phyloP scores from a whole-genome alignment of 1,139 yeast genomes.

The Geotrichum citri-aurantii region DNA sequence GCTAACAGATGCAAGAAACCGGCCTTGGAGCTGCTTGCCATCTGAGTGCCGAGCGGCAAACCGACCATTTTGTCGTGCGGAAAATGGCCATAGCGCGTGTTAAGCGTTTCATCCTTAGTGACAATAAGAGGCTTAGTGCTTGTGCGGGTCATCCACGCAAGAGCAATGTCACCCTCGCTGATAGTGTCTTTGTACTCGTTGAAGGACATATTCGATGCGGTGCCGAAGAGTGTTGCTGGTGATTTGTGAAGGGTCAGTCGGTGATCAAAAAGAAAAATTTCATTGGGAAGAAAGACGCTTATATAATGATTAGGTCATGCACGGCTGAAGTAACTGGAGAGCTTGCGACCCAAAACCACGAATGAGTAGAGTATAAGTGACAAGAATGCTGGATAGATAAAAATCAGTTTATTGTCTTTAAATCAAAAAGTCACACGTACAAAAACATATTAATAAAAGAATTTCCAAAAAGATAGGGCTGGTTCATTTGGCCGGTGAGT shows the following conservation, averaged over 20 bases:
- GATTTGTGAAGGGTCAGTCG: not conserved
- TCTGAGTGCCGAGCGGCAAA: constrained; percentile 74
- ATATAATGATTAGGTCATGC: not conserved
- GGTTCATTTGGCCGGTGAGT: too few species aligned
- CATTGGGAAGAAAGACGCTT: not conserved
- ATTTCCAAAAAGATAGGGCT: too few species aligned
- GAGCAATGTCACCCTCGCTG: constrained; percentile 78
- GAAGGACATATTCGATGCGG: constrained; percentile 31
- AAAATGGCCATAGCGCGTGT: constrained; percentile 85
- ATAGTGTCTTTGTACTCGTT: constrained; percentile 50
- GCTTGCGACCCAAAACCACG: not conserved
- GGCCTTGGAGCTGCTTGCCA: constrained; percentile 68
- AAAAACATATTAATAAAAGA: too few species aligned
- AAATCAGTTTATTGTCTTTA: not conserved
- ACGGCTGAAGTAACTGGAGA: not conserved
- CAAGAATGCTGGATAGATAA: not conserved
- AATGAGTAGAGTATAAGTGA: not conserved
- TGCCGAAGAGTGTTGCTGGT: not conserved
- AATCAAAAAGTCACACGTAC: too few species aligned
- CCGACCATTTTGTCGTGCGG: constrained; percentile 83
- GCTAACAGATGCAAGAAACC: constrained; percentile 86
- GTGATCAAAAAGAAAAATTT: not conserved
- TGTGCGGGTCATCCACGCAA: constrained; percentile 79
- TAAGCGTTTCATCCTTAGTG: constrained; percentile 52
- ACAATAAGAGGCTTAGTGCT: constrained; percentile 70